Evolutionary conservation across 2,329 filamentous ascomycete species (phyloP).

Genomic region (Fusarium sp.): DNA sequence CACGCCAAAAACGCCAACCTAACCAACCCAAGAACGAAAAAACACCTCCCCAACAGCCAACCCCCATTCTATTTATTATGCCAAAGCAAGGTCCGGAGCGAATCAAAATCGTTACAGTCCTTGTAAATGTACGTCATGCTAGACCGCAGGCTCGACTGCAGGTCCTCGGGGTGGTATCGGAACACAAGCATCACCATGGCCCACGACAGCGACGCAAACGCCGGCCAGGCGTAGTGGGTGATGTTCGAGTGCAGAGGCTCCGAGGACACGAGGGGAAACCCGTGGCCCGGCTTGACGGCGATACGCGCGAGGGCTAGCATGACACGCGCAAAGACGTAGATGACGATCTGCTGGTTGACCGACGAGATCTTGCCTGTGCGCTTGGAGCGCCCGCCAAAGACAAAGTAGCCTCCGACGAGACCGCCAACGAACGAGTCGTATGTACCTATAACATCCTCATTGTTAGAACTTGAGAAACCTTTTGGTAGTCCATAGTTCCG

Average conservation of each 20-base stretch:
- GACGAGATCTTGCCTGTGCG: constrained; percentile 78
- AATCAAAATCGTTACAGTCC: constrained; percentile 91
- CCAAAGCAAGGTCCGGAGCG: constrained; percentile 84
- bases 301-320: constrained; percentile 86
- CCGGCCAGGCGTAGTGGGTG: constrained; percentile 85
- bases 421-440: constrained; percentile 91
- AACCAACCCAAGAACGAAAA: constrained; percentile 9
- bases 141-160: constrained; percentile 90
- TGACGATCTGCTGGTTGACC: constrained; percentile 96
- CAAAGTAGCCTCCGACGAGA: constrained; percentile 88
- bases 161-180: constrained; percentile 87
- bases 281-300: constrained; percentile 74
- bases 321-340: constrained; percentile 96
- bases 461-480: background rate
- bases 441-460: constrained; percentile 59
- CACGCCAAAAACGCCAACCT: constrained; percentile 37
- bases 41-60: background rate
- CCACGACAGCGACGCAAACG: constrained; percentile 93
- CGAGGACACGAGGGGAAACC: constrained; percentile 63
- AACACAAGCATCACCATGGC: constrained; percentile 96
- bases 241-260: constrained; percentile 64
- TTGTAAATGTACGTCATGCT: constrained; percentile 98
- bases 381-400: constrained; percentile 79
- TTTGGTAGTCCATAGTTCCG: background rate
- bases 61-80: constrained; percentile 74